Percentiles rank a stretch among this genome's conserved stretches.
These are phyloP conservation scores for Lentinula aciculospora DNA, from an alignment of 768 basidiomycete species.

Conservation along the genomic window DNA sequence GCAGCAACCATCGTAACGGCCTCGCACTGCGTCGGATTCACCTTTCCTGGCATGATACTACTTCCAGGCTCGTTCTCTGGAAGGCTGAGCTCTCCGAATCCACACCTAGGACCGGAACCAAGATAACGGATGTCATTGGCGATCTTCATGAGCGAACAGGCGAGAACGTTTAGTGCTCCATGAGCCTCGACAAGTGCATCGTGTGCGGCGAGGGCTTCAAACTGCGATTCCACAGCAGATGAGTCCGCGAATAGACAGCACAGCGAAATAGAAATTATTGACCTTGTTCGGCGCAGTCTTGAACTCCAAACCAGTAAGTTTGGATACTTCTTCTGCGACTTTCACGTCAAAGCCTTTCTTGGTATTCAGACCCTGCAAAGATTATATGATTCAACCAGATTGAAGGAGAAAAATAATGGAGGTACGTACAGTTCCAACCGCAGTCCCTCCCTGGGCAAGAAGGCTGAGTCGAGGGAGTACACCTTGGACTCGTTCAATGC, in stretches of 20 bases:
- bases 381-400: neutral
- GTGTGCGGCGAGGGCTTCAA: conserved; percentile 96
- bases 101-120: conserved; percentile 95
- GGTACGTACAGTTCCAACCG: conserved; percentile 80
- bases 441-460: conserved; percentile 97
- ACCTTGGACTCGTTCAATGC: conserved; percentile 77
- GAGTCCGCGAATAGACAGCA: neutral
- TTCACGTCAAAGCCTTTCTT: conserved; percentile 95
- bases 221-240: conserved; percentile 40
- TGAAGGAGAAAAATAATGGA: neutral
- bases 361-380: conserved; percentile 85
- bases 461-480: conserved; percentile 81
- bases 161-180: conserved; percentile 92
- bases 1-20: conserved; percentile 98
- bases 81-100: conserved; percentile 87
- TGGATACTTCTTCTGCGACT: conserved; percentile 87
- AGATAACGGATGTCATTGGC: conserved; percentile 99
- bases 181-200: conserved; percentile 99
- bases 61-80: conserved; percentile 99
- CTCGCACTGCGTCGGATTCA: conserved; percentile 99
- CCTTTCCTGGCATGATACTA: conserved; percentile 99
- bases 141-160: conserved; percentile 97
- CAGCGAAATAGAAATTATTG: conserved; percentile 7
- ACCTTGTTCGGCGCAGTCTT: conserved; percentile 98
- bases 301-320: conserved; percentile 86